Conservation (phyloP, 2,329 filamentous ascomycete species). For the Periglandula ipomoeae region DNA sequence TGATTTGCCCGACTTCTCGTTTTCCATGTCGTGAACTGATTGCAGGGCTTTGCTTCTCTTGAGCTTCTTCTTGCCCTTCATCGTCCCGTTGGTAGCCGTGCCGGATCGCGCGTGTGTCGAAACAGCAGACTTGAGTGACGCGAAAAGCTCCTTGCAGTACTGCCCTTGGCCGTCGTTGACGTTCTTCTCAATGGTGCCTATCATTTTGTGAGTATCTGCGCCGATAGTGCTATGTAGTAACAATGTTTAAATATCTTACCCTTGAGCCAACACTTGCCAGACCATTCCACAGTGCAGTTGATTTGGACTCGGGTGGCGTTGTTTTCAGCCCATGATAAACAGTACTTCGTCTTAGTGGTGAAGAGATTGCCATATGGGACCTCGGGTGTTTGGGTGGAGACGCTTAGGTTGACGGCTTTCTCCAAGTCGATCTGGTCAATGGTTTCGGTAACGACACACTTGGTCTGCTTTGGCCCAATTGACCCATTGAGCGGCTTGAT, state of each 20-base stretch:
- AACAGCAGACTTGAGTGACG: conserved; percentile 64
- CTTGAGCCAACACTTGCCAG: conserved; percentile 95
- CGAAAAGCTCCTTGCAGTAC: conserved; percentile 74
- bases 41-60: conserved; percentile 40
- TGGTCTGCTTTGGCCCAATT: conserved; percentile 89
- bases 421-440: conserved; percentile 83
- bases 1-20: conserved; percentile 31
- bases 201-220: conserved; percentile 23
- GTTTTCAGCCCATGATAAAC: conserved; percentile 81
- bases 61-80: conserved; percentile 54
- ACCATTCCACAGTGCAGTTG: conserved; percentile 91
- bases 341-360: conserved; percentile 86
- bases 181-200: conserved; percentile 92
- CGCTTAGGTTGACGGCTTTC: conserved; percentile 72
- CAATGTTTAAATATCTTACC: conserved; percentile 45
- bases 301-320: conserved; percentile 79
- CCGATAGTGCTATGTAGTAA: no score
- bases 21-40: conserved; percentile 33
- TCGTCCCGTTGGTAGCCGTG: conserved; percentile 34
- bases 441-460: conserved; percentile 79
- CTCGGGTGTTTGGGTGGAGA: conserved; percentile 83
- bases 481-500: conserved; percentile 80
- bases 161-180: conserved; percentile 80
- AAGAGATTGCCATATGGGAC: conserved; percentile 93
- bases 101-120: conserved; percentile 50